Evolutionary conservation across 108 stramenopile species (phyloP).

Genomic region (Fragilariopsis cylindrus): DNA sequence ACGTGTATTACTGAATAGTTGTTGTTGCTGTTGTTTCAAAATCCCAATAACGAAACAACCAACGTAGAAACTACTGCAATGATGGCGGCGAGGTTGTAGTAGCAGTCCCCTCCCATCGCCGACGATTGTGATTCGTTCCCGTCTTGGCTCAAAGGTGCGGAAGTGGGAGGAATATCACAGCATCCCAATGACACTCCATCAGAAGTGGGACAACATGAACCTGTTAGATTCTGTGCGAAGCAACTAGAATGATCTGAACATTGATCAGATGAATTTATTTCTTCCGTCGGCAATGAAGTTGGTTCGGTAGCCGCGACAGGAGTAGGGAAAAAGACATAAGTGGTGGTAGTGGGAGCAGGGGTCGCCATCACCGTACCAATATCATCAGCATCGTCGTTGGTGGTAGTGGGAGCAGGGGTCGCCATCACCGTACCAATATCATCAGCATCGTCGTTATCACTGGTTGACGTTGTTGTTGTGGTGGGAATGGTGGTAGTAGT

Average conservation of each 20-base stretch:
- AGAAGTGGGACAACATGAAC: constrained; percentile 9
- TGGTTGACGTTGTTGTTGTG: not conserved
- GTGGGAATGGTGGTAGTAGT: not conserved
- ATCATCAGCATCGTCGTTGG: not conserved
- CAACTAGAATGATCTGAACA: not conserved
- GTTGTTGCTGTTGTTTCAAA: too few species aligned
- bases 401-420: too few species aligned
- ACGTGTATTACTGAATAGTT: too few species aligned
- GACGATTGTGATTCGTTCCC: not conserved
- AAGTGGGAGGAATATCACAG: not conserved
- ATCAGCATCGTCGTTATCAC: not conserved
- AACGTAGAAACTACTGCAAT: not conserved
- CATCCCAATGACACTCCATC: constrained; percentile 14
- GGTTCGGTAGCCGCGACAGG: constrained; percentile 15
- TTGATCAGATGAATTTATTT: not conserved
- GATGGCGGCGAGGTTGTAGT: not conserved
- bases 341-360: not conserved
- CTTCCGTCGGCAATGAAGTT: constrained; percentile 1
- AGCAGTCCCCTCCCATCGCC: not conserved
- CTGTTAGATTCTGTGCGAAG: constrained; percentile 6
- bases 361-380: not conserved
- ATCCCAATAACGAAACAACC: not conserved
- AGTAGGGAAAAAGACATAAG: constrained; percentile 2
- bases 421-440: not conserved
- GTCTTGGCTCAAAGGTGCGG: not conserved